These are phyloP conservation scores for Lasiodiplodia gonubiensis DNA, from an alignment of 2,329 filamentous ascomycete genomes.

Conservation along the genomic window DNA sequence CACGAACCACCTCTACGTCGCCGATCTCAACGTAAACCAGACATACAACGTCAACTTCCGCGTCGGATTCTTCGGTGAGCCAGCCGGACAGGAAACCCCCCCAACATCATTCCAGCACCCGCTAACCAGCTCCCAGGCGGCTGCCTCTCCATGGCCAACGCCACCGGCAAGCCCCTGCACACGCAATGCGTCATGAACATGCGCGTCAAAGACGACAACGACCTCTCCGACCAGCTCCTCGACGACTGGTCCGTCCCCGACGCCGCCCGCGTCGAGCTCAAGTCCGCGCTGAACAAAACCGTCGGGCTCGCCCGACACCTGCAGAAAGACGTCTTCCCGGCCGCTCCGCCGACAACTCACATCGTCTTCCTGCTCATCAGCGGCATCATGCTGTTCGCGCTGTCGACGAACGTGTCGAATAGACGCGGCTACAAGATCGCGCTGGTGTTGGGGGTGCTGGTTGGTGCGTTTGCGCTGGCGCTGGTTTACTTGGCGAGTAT, in stretches of 20 bases:
- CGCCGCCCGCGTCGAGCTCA: not conserved
- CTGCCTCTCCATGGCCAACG: conserved; percentile 6
- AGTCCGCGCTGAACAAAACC: not conserved
- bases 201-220: not conserved
- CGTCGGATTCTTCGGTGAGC: conserved; percentile 7
- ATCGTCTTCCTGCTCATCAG: not conserved
- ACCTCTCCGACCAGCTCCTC: conserved; percentile 3
- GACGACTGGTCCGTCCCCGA: not conserved
- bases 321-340: conserved; percentile 1
- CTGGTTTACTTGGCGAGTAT: not conserved
- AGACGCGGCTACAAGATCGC: not conserved
- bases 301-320: not conserved
- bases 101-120: not conserved
- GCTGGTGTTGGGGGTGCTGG: not conserved
- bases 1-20: not conserved
- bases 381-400: not conserved
- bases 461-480: conserved; percentile 2
- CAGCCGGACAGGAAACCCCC: not conserved
- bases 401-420: not conserved
- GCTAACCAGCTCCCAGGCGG: conserved; percentile 1
- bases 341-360: not conserved
- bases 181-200: conserved; percentile 11
- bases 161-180: not conserved
- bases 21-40: not conserved
- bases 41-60: not conserved